phyloP scores from a whole-genome alignment of 1,284 basidiomycete genomes.

The Leccinum huronense region DNA sequence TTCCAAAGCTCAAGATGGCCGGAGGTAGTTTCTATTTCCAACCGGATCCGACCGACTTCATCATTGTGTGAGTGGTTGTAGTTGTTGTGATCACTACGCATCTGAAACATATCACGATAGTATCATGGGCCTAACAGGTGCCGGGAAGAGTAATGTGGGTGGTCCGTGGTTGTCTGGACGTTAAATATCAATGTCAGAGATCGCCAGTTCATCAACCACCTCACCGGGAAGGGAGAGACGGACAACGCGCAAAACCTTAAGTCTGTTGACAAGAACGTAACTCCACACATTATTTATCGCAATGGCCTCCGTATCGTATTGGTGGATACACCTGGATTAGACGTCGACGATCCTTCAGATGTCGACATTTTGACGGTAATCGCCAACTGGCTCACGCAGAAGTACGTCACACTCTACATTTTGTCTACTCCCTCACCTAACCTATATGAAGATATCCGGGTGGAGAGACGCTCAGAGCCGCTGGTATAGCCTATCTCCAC shows the following conservation, averaged over 20 bases:
- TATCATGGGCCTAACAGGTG: slow-evolving; percentile 16
- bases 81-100: background rate
- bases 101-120: slow-evolving; percentile 4
- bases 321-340: background rate
- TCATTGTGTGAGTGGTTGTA: slow-evolving; percentile 8
- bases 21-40: slow-evolving; percentile 7
- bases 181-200: background rate
- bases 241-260: background rate
- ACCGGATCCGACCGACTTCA: background rate
- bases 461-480: background rate
- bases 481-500: background rate
- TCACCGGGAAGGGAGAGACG: background rate
- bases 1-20: background rate
- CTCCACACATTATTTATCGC: background rate
- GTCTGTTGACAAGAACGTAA: background rate
- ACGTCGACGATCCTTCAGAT: background rate
- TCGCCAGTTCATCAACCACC: slow-evolving; percentile 6
- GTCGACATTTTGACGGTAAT: background rate
- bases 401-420: background rate
- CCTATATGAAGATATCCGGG: background rate
- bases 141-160: slow-evolving; percentile 16
- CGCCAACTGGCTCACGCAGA: background rate
- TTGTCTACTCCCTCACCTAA: background rate
- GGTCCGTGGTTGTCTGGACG: background rate
- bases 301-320: background rate